Evolutionary conservation across 164 flowering plant genomes (phyloP), one percentile per base, ranked within the genome.

Genomic region (Vitis amurensis): DNA sequence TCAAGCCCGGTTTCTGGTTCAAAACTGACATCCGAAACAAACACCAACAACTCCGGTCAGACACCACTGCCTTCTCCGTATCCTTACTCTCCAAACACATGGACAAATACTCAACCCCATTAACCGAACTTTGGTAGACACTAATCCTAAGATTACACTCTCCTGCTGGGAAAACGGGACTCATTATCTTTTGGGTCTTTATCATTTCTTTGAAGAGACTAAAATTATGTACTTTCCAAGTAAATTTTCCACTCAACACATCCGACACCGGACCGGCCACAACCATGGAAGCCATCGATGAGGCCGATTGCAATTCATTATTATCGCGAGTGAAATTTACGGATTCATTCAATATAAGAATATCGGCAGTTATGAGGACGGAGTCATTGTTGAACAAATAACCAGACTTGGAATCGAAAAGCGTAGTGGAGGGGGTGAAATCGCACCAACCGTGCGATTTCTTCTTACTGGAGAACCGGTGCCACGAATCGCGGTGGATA

Each of bases 51-150:
- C 97, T 92, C 79, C 94, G 82, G 63, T 94, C 98, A 0, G 86
- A 69, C 15, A 82, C 44, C 17, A 80, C 63, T 1, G 86, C 71
- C 75, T 92, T 92, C 79, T 92, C 97, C 0, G 94, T 89, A 64
- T 94, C 99, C 80, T 94, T 92, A 71, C 97, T 94, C 89, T 94
- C 97, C 85, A 94, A 81, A 74, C 97, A 94, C 97, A 94, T 92
- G 5, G 97, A 91, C 76, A 94, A 68, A 73, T 89, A 84, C 68
- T 92, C 97, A 8, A 87, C 82, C 63, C 97, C 94, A 74, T 82
- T 88, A 9, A 92, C 97, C 14, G 90, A 78, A 68, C 97, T 92
- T 85, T 91, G 99, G 50, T 94, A 92, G 15, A 94, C 95, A 76
- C 99, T 92, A 71, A 94, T 92, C 80, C 99, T 75, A 67, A 94